Evolutionary conservation across 2,329 filamentous ascomycete genomes (phyloP), one percentile per base, ranked within the genome.

Genomic region (Phaeosphaeriaceae sp.): DNA sequence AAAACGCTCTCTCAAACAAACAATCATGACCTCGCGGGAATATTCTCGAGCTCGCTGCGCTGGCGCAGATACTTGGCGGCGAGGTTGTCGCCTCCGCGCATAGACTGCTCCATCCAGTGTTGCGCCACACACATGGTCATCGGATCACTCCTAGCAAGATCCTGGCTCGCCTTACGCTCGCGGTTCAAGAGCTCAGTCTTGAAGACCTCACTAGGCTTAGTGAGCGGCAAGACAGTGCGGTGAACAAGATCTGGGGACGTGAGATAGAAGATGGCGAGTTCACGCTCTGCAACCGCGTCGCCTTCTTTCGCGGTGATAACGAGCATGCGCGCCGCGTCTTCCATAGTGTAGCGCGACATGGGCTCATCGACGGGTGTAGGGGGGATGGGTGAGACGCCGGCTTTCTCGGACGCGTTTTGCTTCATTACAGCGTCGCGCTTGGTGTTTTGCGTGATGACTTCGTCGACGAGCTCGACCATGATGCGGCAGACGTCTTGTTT

Each of bases 101-200:
- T 91, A 40, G 92, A 93, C 65, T 92, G 84, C 80, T 94, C 92
- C 93, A 98, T 97, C 94, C 94, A 98, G 82, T 98, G 94, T 78
- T 96, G 89, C 10, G 94, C 94, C 57, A 97, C 88, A 71, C 94
- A 97, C 91, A 98, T 95, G 44, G 93, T 88, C 54, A 90, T 90
- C 1, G 92, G 92, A 75, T 97, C 93, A 59, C 89, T 93, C 66
- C 92, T 84, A 54, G 82, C 78, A 17, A 85, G 83, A 69, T 90
- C 87, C 54, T 85, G 82, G 43, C 85, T 67, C 5, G 74, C 85
- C 63, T 83, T 83, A 62, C 83, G 80, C 73, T 86, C 81, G 56
- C 79, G 76, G 58, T 91, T 91, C 85, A 96, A 92, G 68, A 95
- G 88, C 56, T 93, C 88, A 67, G 91, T 90, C 79, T 94, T 95